Evolutionary conservation across 139 green algal genomes (phyloP).

Genomic region (Pleodorina starrii): DNA sequence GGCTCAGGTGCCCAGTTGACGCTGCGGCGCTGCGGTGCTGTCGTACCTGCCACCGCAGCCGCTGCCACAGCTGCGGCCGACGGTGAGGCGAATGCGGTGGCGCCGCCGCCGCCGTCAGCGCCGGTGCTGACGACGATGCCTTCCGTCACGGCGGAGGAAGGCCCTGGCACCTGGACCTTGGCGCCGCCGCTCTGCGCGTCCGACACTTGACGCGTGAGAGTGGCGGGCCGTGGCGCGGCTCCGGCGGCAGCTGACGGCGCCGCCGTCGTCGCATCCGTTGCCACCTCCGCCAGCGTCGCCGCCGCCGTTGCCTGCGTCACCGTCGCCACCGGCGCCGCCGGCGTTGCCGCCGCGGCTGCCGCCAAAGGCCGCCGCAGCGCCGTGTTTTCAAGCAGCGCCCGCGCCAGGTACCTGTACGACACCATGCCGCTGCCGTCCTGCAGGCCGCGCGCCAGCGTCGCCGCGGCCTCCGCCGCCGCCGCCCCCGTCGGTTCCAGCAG

Average conservation of each 20-base stretch:
- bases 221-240: neutral
- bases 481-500: neutral
- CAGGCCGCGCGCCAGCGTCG: constrained; percentile 32
- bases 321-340: neutral
- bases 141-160: too few relatives aligned
- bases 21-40: neutral
- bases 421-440: constrained; percentile 34
- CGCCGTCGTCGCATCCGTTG: neutral
- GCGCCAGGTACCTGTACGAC: constrained; percentile 16
- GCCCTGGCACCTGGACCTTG: too few relatives aligned
- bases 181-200: neutral
- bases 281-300: neutral
- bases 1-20: neutral
- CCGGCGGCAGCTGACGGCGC: neutral
- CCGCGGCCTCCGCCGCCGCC: neutral
- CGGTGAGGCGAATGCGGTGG: too few relatives aligned
- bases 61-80: neutral
- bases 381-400: neutral
- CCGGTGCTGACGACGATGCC: neutral
- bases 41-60: neutral
- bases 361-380: neutral
- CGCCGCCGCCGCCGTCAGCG: neutral
- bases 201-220: neutral
- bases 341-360: neutral
- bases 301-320: neutral